Base-by-base conservation (phyloP, 2,329 filamentous ascomycete species). In the Fusarium humuli region DNA sequence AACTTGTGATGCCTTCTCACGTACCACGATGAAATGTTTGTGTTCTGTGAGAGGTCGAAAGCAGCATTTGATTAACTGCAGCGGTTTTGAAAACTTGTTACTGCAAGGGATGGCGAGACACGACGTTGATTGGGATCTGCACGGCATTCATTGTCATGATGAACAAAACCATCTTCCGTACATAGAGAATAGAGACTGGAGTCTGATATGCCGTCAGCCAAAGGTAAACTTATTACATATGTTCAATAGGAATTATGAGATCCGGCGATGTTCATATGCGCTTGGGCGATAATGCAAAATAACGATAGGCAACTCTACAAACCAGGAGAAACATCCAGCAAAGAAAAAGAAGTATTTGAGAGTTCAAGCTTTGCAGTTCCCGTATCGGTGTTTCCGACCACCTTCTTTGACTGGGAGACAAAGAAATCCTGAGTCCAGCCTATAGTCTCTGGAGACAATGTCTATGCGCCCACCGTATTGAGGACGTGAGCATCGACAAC, bases 381-480 rank as follows among this genome's bases (percentile, higher is more conserved):
- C 34, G 14, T 6, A 4, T 20, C 37, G 42, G 52, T 7, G 7
- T 23, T 48, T 10, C 57, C 61, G 40, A 53, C 12, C 23, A 4
- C 20, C 3, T 7, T 29, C 10, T 37, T 37, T 46, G 7, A 41
- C 13, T 29, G 11, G 6, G 25, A 27, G 23, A 71, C 59, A 71
- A 71, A 65, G 59, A 59, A 61, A 47, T n/a, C 14, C 13, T 8
- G 11, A 44, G 1, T 42, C 6, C 6, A 41, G 18, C 10, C 18
- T 41, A 13, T 14, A 41, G 23, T 16, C 34, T 48, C 22, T 14
- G 18, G 16, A 47, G 32, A 16, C 37, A 53, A 49, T 54, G 57
- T 48, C 69, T n/a, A 71, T 66, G 65, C 69, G 40, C 41, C 65
- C 61, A 34, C 61, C 61, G 42, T 44, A 8, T 12, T 22, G 2